These are phyloP conservation scores for Cytospora leucostoma DNA, from an alignment of 2,329 filamentous ascomycete species.

Conservation along the genomic window DNA sequence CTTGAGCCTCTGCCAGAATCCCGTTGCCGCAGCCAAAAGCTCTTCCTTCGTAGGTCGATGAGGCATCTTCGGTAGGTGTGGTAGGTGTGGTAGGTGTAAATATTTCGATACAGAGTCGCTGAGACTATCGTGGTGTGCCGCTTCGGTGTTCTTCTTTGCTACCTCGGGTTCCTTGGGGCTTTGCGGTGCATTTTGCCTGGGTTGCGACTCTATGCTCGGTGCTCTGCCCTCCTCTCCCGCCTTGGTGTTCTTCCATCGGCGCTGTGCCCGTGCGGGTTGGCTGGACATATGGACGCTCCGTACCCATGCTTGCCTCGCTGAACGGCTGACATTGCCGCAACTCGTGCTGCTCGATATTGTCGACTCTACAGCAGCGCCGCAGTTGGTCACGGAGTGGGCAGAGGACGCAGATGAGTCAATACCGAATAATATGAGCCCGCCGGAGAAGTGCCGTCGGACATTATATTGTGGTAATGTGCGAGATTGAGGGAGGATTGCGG, in stretches of 20 bases:
- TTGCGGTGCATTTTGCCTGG: slow-evolving; percentile 23
- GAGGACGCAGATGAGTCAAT: slow-evolving; percentile 43
- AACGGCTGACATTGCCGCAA: slow-evolving; percentile 37
- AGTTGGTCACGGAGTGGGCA: slow-evolving; percentile 42
- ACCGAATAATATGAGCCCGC: slow-evolving; percentile 55
- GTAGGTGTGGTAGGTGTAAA: slow-evolving; percentile 54
- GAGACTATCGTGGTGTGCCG: slow-evolving; percentile 34
- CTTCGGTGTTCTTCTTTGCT: background rate
- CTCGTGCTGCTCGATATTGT: slow-evolving; percentile 32
- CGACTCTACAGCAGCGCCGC: slow-evolving; percentile 43
- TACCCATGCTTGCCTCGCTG: slow-evolving; percentile 43
- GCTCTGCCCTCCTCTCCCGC: slow-evolving; percentile 30
- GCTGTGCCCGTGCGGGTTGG: slow-evolving; percentile 31
- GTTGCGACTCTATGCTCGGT: slow-evolving; percentile 16
- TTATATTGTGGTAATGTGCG: slow-evolving; percentile 34
- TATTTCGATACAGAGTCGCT: slow-evolving; percentile 60
- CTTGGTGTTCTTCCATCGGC: slow-evolving; percentile 38
- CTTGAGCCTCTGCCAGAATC: slow-evolving; percentile 86
- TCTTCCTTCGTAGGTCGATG: slow-evolving; percentile 94
- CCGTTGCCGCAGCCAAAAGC: slow-evolving; percentile 84
- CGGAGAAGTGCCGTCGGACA: slow-evolving; percentile 54
- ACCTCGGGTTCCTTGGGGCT: slow-evolving; percentile 41
- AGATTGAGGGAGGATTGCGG: slow-evolving; percentile 34
- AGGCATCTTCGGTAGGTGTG: slow-evolving; percentile 66
- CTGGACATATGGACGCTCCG: slow-evolving; percentile 37